Base-by-base conservation (phyloP, 495 filamentous ascomycete species). In the Penicillium maclennaniae region DNA sequence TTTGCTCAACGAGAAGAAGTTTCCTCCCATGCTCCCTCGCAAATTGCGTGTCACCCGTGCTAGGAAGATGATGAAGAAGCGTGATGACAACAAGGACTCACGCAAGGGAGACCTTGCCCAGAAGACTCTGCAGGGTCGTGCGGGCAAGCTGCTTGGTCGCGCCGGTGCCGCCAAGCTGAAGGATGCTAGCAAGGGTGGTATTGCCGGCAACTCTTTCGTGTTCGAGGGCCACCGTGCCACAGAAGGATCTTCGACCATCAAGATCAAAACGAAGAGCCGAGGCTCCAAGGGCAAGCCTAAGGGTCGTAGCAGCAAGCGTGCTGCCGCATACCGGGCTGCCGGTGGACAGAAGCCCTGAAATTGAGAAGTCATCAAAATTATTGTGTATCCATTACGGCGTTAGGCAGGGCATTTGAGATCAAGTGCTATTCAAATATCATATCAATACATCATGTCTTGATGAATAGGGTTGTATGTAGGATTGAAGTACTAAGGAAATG, bases 181-280 rank as follows among this genome's bases (percentile, higher is more conserved):
- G 65, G 69, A 60, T 6, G 66, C 66, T 41, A 64, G 59, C 20
- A 71, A 69, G 53, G 61, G 62, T 38, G 61, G 58, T 45, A 65
- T 69, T 54, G 46, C 66, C 43, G 63, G 50, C 60, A 82, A 91
- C 72, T 73, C 78, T 4, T 78, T 92, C 56, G 83, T 97, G 8
- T 96, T 98, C 67, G 93, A 98, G 68, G 93, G 93, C 4, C 83
- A 88, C 62, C 81, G 93, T 47, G 93, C 93, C 17, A 90, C 68
- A 70, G 59, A 83, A 69, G 44, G 84, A 75, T 59, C 87, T 37
- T 85, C 86, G 62, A 79, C 83, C 31, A 73, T 81, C 28, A 79
- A 79, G 36, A 71, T 71, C 45, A 81, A 80, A 58, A 75, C 73
- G 39, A 86, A 83, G 71, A 86, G 83, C 49, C 79, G 78, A 14